A percentile compares a stretch with the other conserved stretches of the same genome.
These are phyloP conservation scores for Phlebiopsis flavidoalba DNA, from an alignment of 768 basidiomycete species.

Conservation along the genomic window DNA sequence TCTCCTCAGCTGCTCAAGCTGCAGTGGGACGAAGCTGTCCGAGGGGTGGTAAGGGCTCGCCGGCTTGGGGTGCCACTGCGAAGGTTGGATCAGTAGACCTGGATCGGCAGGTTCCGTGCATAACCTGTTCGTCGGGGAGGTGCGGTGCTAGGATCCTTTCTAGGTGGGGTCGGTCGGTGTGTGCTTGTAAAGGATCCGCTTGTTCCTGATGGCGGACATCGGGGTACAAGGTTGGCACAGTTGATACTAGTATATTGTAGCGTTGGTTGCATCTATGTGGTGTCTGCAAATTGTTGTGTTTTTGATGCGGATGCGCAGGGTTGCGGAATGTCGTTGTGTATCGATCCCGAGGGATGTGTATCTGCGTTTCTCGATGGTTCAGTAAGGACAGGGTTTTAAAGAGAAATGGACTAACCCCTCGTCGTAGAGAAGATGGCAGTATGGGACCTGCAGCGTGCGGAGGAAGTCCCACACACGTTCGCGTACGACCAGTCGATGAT, in stretches of 20 bases:
- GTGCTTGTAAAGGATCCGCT: too few species aligned
- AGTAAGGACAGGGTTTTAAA: background rate
- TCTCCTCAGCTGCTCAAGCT: conserved; percentile 5
- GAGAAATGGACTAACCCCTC: conserved; percentile 52
- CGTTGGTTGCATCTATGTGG: too few species aligned
- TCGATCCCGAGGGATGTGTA: conserved; percentile 97
- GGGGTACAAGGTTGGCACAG: conserved; percentile 11
- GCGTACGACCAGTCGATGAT: conserved; percentile 93
- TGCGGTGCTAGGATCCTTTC: conserved; percentile 16
- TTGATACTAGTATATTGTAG: too few species aligned
- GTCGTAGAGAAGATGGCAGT: conserved; percentile 80
- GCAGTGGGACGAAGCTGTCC: conserved; percentile 17
- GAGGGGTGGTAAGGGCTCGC: conserved; percentile 9
- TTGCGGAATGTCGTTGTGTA: conserved; percentile 93
- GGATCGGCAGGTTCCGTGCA: too few species aligned
- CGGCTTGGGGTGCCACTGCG: background rate
- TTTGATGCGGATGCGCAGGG: conserved; percentile 62
- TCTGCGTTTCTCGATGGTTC: conserved; percentile 34
- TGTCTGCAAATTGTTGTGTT: too few species aligned
- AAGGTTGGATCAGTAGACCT: conserved; percentile 7
- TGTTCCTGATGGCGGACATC: conserved; percentile 14
- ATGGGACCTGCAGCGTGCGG: conserved; percentile 67
- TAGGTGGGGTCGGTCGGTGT: conserved; percentile 15
- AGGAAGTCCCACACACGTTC: conserved; percentile 90
- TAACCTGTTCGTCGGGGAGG: conserved; percentile 1